Evolutionary conservation across 306 rosid species (phyloP), one percentile per base, ranked within the genome.

Genomic region (Gynostemma pentaphyllum): DNA sequence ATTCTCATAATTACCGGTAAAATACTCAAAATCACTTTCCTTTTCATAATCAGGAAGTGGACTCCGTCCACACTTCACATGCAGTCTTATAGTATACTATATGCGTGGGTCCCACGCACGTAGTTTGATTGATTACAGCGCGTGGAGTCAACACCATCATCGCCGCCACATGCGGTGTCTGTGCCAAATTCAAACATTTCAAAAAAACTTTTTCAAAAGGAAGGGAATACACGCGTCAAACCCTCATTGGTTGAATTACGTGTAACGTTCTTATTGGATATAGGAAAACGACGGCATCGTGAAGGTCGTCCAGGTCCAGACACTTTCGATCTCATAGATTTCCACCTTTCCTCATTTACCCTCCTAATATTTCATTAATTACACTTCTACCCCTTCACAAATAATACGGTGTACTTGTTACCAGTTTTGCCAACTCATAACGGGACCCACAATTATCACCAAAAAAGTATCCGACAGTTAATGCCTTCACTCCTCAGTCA

Each of bases 101-200:
- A 36, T 16, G 34, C 21, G 36, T 60, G 34, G 32, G 41, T 3
- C 47, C 49, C 48, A 60, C 65, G 32, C 65, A 6, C 65, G 1
- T 13, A 19, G 18, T 10, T 37, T 9, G 9, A n/a, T 59, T 23
- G 18, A 39, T 60, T n/a, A 5, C 34, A 60, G 66, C 48, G 66
- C 66, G 66, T 60, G 49, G 14, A 40, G 8, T 56, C 66, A 8
- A 60, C 76, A 15, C 45, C 45, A 64, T 72, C 72, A 32, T 45
- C 77, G 78, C 78, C 68, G 78, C 74, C 78, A 77, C 81, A 76
- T 77, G 81, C 75, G 75, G 44, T 72, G 72, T 72, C 59, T 34
- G 47, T 2, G 4, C 0, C 18, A 34, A 47, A 15, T 52, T 68
- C 75, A 15, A 18, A 14, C 29, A 22, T 5, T 75, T 36, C n/a